Percentiles rank a stretch among this genome's conserved stretches.
phyloP scores from a whole-genome alignment of 2,329 filamentous ascomycete genomes.

The Hirsutella thompsonii region DNA sequence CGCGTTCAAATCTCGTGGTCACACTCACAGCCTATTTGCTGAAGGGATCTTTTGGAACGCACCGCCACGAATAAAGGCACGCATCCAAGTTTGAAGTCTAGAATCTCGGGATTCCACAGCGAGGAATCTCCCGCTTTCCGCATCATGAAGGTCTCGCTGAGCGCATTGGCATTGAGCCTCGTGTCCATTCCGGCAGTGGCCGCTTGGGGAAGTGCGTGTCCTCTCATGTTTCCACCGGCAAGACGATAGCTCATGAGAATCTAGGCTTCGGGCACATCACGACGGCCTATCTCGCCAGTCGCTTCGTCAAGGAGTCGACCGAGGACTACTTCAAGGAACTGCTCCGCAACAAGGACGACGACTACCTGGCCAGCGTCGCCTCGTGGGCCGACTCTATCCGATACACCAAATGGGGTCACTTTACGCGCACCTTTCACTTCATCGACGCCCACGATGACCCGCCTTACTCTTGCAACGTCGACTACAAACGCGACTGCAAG shows the following conservation, averaged over 20 bases:
- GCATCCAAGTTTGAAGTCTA: too few species aligned
- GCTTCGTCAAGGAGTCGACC: slow-evolving; percentile 44
- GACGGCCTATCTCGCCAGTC: slow-evolving; percentile 48
- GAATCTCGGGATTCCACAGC: not conserved
- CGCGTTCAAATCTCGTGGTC: too few species aligned
- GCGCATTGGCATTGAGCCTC: slow-evolving; percentile 16
- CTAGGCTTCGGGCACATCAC: slow-evolving; percentile 52
- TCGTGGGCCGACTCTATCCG: slow-evolving; percentile 56
- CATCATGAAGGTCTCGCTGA: slow-evolving; percentile 19
- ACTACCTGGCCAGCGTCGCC: slow-evolving; percentile 50
- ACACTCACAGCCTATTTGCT: too few species aligned
- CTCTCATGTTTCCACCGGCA: slow-evolving; percentile 1
- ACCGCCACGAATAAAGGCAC: too few species aligned
- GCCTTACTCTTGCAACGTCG: slow-evolving; percentile 42
- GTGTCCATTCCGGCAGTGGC: slow-evolving; percentile 19
- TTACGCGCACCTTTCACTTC: slow-evolving; percentile 52
- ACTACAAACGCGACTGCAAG: slow-evolving; percentile 49
- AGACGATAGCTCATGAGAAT: not conserved
- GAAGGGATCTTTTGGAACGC: too few species aligned
- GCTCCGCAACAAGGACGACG: slow-evolving; percentile 37
- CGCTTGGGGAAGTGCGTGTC: slow-evolving; percentile 27
- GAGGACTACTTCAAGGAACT: slow-evolving; percentile 43
- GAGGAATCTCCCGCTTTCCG: not conserved
- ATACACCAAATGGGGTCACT: slow-evolving; percentile 50
- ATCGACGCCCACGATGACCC: slow-evolving; percentile 56